Evolutionary conservation across 2,329 filamentous ascomycete genomes (phyloP).

Genomic region (Ceratocystis ficicola): DNA sequence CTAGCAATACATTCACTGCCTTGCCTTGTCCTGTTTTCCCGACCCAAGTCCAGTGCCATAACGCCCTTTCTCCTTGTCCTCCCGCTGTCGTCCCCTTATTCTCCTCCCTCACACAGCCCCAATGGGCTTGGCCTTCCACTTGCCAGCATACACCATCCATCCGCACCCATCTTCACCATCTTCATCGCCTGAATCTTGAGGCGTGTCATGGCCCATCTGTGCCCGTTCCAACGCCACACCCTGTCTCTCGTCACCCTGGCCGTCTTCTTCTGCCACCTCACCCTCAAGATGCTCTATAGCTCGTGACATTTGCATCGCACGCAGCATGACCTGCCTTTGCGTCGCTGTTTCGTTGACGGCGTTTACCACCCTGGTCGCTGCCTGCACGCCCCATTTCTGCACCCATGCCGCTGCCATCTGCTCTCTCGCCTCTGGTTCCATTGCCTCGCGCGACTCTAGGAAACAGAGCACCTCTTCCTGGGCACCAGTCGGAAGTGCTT

Average conservation of each 20-base stretch:
- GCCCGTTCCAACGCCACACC: conserved; percentile 34
- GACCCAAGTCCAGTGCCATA: not conserved
- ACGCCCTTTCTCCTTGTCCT: not conserved
- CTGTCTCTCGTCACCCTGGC: conserved; percentile 28
- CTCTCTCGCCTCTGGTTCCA: conserved; percentile 26
- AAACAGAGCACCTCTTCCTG: conserved; percentile 6
- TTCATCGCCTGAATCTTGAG: conserved; percentile 28
- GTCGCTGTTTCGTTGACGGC: conserved; percentile 32
- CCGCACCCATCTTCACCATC: conserved; percentile 19
- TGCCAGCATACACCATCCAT: conserved; percentile 18
- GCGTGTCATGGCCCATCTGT: conserved; percentile 23
- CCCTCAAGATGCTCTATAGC: conserved; percentile 30
- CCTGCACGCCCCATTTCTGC: conserved; percentile 28
- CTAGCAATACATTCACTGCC: not conserved
- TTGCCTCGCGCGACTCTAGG: conserved; percentile 11
- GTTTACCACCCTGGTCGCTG: conserved; percentile 30
- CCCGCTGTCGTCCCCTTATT: too few relatives aligned
- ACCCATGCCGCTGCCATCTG: conserved; percentile 27
- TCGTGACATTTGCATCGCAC: conserved; percentile 35
- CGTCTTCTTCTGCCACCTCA: not conserved
- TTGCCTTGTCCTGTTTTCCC: conserved; percentile 1
- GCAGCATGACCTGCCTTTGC: conserved; percentile 35
- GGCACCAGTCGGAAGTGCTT: conserved; percentile 4
- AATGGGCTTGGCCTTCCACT: conserved; percentile 23
- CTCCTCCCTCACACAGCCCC: conserved; percentile 19